Percentiles rank a stretch among this genome's conserved stretches.
Conservation (phyloP, 768 basidiomycete genomes). For the Pisolithus tinctorius region DNA sequence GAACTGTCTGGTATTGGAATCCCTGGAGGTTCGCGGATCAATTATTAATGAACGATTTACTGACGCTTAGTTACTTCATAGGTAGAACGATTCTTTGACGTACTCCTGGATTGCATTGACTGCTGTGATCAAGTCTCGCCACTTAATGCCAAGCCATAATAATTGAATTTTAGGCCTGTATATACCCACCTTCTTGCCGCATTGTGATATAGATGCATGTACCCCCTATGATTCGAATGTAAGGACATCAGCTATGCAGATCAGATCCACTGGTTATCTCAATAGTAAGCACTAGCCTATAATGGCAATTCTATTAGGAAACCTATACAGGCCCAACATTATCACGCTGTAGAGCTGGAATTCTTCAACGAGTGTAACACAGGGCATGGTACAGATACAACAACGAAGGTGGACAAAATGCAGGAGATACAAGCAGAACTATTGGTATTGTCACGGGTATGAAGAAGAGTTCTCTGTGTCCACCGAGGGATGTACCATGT, state of each 20-base stretch:
- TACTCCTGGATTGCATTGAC: conserved; percentile 55
- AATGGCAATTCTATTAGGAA: too few species aligned
- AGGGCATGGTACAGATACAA: too few species aligned
- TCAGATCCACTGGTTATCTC: too few species aligned
- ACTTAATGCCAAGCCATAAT: conserved; percentile 1
- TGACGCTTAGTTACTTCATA: conserved; percentile 20
- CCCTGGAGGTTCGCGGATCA: conserved; percentile 47
- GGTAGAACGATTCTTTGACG: conserved; percentile 59
- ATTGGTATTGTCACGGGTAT: conserved; percentile 4
- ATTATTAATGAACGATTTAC: not conserved
- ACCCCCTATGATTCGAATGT: not conserved
- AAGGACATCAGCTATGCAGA: not conserved
- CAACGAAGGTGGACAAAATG: not conserved
- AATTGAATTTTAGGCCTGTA: not conserved
- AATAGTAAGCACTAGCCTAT: too few species aligned
- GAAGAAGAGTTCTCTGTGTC: conserved; percentile 56
- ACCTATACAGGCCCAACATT: too few species aligned
- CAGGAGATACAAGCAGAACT: not conserved
- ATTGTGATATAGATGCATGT: too few species aligned
- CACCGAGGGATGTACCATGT: conserved; percentile 87
- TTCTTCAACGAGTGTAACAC: too few species aligned
- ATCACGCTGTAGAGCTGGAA: too few species aligned
- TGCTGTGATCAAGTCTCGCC: conserved; percentile 49
- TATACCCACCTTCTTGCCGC: too few species aligned
- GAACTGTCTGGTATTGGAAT: conserved; percentile 68